Conservation (phyloP, 140 eudicot genomes). For the Flaveria floridana region DNA sequence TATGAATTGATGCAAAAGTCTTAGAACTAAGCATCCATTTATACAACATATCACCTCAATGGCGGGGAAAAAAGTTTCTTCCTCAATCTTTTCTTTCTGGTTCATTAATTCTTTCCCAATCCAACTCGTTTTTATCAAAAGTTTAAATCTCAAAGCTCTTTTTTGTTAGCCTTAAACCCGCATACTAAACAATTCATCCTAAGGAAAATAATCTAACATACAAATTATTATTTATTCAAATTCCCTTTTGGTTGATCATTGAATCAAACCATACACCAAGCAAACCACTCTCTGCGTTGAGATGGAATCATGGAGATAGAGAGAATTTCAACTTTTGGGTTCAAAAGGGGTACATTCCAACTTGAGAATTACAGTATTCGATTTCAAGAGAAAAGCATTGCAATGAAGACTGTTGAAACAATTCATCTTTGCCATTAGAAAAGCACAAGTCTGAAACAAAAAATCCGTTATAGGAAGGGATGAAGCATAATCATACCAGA, state of each 20-base stretch:
- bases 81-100: background rate
- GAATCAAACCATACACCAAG: background rate
- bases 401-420: conserved; percentile 1
- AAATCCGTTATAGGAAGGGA: background rate
- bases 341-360: background rate
- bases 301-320: background rate
- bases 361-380: background rate
- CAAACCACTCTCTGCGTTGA: conserved; percentile 10
- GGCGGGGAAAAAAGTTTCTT: background rate
- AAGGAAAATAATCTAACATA: background rate
- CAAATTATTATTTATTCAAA: background rate
- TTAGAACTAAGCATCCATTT: background rate
- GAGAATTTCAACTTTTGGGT: background rate
- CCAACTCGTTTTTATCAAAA: background rate
- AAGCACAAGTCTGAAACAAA: background rate
- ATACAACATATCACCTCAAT: background rate
- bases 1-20: background rate
- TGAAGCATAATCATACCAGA: conserved; percentile 4
- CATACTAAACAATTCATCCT: background rate
- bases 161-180: background rate
- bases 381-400: background rate
- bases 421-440: background rate
- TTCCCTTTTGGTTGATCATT: background rate
- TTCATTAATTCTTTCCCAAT: background rate
- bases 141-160: conserved; percentile 1